Percentiles rank a stretch among this genome's conserved stretches.
phyloP scores from a whole-genome alignment of 768 basidiomycete genomes.

The Strobilomyces echinocephalus region DNA sequence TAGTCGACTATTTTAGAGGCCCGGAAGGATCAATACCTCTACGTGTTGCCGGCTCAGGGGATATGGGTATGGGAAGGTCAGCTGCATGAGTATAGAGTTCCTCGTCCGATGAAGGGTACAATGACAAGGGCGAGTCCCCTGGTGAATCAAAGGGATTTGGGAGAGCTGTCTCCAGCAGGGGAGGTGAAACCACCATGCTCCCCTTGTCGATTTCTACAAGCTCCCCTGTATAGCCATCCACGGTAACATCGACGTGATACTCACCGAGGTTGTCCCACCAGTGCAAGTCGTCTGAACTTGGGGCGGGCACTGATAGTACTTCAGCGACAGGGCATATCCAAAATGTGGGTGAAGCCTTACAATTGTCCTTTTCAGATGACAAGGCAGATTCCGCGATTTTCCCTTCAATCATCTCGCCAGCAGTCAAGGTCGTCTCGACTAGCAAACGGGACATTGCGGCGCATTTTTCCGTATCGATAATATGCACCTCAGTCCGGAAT shows the following conservation, averaged over 20 bases:
- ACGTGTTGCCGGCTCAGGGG: constrained; percentile 28
- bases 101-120: constrained; percentile 80
- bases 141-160: constrained; percentile 75
- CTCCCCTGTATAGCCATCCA: not conserved
- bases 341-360: constrained; percentile 23
- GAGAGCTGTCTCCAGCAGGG: constrained; percentile 38
- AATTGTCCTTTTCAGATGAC: constrained; percentile 33
- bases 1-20: constrained; percentile 7
- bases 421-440: constrained; percentile 58
- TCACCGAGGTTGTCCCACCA: constrained; percentile 81
- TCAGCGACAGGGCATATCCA: constrained; percentile 2
- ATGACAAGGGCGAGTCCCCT: constrained; percentile 58
- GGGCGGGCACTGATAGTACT: constrained; percentile 63
- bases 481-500: constrained; percentile 72
- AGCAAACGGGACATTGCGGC: constrained; percentile 63
- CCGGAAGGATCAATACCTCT: constrained; percentile 6
- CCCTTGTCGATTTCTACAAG: constrained; percentile 17
- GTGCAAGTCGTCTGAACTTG: constrained; percentile 67
- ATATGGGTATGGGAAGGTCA: constrained; percentile 64
- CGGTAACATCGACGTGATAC: constrained; percentile 4
- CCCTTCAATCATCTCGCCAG: constrained; percentile 66
- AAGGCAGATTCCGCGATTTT: constrained; percentile 60
- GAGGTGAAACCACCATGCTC: constrained; percentile 31
- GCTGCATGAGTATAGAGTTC: constrained; percentile 75
- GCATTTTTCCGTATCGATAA: constrained; percentile 75